Evolutionary conservation across 352 stramenopile genomes (phyloP).

Genomic region (Globisporangium alternatum): DNA sequence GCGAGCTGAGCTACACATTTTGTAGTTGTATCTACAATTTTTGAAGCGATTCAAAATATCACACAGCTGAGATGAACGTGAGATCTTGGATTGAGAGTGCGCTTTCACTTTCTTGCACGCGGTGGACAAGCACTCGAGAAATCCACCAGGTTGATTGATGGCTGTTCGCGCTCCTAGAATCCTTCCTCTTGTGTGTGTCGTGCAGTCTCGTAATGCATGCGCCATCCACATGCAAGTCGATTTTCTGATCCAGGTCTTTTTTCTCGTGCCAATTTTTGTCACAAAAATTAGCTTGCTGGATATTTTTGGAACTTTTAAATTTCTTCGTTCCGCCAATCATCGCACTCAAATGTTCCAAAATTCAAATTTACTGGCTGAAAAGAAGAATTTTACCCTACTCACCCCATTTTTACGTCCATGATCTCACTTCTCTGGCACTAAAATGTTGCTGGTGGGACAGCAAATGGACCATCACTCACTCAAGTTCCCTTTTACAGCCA

Average conservation of each 20-base stretch:
- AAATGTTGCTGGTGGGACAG: constrained; percentile 1
- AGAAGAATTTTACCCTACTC: background rate
- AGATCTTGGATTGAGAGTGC: background rate
- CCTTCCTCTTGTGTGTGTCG: background rate
- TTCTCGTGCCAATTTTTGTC: background rate
- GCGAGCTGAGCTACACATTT: background rate
- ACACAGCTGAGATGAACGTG: background rate
- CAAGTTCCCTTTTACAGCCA: constrained; percentile 18
- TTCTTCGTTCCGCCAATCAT: background rate
- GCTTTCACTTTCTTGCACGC: background rate
- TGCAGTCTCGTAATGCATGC: background rate
- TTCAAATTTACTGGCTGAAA: background rate
- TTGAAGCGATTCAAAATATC: background rate
- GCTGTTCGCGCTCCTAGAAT: background rate
- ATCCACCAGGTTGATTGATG: background rate
- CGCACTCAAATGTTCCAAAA: background rate
- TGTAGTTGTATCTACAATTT: background rate
- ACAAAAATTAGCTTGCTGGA: background rate
- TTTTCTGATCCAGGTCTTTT: constrained; percentile 8
- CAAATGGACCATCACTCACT: constrained; percentile 25
- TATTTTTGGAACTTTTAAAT: background rate
- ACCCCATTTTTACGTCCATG: background rate
- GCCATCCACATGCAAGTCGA: background rate
- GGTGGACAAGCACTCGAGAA: background rate
- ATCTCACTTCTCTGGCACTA: background rate